phyloP scores from a whole-genome alignment of 345 rosid genomes.

The Noccaea caerulescens region DNA sequence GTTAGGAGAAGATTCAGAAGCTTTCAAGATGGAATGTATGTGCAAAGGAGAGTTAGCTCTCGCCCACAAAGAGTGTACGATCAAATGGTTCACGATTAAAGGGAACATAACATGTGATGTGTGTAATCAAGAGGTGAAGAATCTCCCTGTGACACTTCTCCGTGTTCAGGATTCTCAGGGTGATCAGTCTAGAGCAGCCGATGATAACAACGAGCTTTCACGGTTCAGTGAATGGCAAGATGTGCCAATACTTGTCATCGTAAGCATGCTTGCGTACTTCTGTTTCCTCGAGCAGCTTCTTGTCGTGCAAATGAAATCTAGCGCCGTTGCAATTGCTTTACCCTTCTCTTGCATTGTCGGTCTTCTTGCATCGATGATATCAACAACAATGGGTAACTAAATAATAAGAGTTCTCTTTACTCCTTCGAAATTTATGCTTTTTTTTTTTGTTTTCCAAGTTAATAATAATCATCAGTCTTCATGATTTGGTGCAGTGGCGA shows the following conservation, averaged over 20 bases:
- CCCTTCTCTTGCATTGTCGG: constrained; percentile 84
- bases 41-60: constrained; percentile 94
- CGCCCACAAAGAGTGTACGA: constrained; percentile 78
- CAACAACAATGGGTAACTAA: constrained; percentile 82
- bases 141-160: constrained; percentile 89
- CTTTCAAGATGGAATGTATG: constrained; percentile 95
- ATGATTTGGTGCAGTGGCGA: constrained; percentile 51
- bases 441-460: neutral
- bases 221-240: constrained; percentile 86
- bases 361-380: constrained; percentile 73
- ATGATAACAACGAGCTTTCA: constrained; percentile 38
- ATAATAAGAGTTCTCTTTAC: neutral
- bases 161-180: constrained; percentile 62
- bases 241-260: constrained; percentile 71
- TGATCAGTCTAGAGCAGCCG: constrained; percentile 45
- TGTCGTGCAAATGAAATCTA: constrained; percentile 62
- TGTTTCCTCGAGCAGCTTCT: constrained; percentile 72
- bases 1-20: constrained; percentile 81
- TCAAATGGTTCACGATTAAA: constrained; percentile 94
- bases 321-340: constrained; percentile 81
- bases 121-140: constrained; percentile 82
- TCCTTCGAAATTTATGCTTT: neutral
- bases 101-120: constrained; percentile 95
- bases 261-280: constrained; percentile 74
- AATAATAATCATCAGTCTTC: neutral